Base-by-base conservation (phyloP, 2,329 filamentous ascomycete species). In the Purpureocillium takamizusanense region DNA sequence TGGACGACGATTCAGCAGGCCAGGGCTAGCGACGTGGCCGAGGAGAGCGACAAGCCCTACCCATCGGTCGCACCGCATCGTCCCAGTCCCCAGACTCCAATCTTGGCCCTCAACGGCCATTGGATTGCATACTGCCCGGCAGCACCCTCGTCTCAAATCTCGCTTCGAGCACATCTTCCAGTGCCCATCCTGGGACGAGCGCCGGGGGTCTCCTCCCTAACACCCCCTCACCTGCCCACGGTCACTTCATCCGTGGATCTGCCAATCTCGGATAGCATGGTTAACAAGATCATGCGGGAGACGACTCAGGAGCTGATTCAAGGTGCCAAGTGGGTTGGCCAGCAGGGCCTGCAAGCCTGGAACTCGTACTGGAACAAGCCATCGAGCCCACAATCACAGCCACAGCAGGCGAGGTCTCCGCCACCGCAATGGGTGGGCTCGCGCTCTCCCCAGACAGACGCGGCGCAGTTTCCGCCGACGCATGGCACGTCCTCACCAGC, bases 1-100 rank as follows among this genome's bases (percentile, higher is more conserved):
- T 98, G 92, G 92, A 95, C 92, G 1, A 81, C 80, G 33, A 67
- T 95, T 21, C 86, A 92, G 53, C 74, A 78, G 46, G 64, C 66
- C 23, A 60, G 66, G 14, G 69, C 69, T 42, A 65, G 65, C 17
- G 69, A 74, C 23, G 55, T 64, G 18, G 49, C 62, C 1, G 65
- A 70, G 41, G 73, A 77, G 43, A 48, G 56, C 13, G 68, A 70
- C 42, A 61, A 63, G 41, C 46, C 43, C 29, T 58, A 57, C 29
- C 55, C 61, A 18, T 56, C 53, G 16, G 50, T 61, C 2, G 44
- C 59, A 33, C 57, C 63, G 25, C 53, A 59, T 32, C 62, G 67
- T 29, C 56, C 68, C 45, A 64, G 57, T 43, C 57, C 63, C 18
- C 78, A 80, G 38, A 72, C 72, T 25, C 80, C 86, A 1, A 74